Evolutionary conservation across 2,329 filamentous ascomycete genomes (phyloP).

Genomic region (Pseudogymnoascus sp.): DNA sequence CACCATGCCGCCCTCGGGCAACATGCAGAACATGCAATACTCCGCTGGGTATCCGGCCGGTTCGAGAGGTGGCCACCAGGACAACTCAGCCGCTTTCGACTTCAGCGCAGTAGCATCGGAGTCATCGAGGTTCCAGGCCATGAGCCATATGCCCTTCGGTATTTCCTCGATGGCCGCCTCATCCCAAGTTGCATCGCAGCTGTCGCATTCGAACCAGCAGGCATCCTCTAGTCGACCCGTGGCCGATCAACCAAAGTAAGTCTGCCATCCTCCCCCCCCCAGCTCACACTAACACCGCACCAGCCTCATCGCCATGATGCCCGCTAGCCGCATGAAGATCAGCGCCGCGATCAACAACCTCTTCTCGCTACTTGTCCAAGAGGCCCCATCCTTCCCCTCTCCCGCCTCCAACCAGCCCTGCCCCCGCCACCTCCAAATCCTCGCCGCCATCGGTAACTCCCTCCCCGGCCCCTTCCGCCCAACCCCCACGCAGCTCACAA

Average conservation of each 20-base stretch:
- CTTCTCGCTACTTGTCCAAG: slow-evolving; percentile 29
- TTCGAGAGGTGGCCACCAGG: background rate
- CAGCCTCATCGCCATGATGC: slow-evolving; percentile 25
- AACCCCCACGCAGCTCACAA: slow-evolving; percentile 31
- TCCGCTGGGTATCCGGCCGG: slow-evolving; percentile 29
- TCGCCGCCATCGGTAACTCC: slow-evolving; percentile 24
- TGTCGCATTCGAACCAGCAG: background rate
- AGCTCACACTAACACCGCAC: background rate
- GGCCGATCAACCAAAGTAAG: background rate
- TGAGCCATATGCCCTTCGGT: background rate
- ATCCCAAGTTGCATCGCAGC: background rate
- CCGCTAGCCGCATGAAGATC: slow-evolving; percentile 30
- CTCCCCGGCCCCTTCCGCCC: slow-evolving; percentile 31
- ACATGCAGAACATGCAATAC: slow-evolving; percentile 13
- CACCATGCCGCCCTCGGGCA: slow-evolving; percentile 19
- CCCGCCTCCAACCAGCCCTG: slow-evolving; percentile 24
- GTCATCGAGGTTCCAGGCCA: background rate
- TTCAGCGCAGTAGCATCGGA: background rate
- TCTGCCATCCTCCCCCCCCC: background rate
- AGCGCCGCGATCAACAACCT: slow-evolving; percentile 28
- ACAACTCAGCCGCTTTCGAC: background rate
- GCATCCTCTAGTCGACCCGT: background rate
- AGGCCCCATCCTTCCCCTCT: slow-evolving; percentile 23
- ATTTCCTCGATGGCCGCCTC: background rate
- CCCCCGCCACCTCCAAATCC: slow-evolving; percentile 24